phyloP scores from a whole-genome alignment of 768 basidiomycete species.

The Russula emetica region DNA sequence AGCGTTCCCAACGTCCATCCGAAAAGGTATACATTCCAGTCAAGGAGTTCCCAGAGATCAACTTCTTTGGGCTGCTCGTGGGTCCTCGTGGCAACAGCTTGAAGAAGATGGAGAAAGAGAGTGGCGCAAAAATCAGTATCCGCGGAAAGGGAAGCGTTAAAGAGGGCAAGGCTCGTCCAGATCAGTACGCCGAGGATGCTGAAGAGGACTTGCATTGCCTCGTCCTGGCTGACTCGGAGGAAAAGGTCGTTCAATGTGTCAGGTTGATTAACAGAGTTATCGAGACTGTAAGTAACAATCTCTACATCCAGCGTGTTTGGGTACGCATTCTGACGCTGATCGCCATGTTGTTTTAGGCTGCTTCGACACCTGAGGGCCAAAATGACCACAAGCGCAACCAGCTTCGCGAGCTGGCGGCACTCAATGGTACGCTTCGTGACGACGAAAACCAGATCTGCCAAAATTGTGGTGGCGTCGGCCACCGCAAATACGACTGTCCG shows the following conservation, averaged over 20 bases:
- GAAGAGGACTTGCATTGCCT: conserved; percentile 99
- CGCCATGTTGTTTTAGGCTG: conserved; percentile 56
- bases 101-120: conserved; percentile 99
- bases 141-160: conserved; percentile 98
- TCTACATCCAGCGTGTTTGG: neutral
- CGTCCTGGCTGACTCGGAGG: conserved; percentile 86
- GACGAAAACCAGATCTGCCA: conserved; percentile 99
- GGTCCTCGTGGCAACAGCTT: conserved; percentile 98
- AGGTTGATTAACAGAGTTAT: conserved; percentile 96
- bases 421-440: conserved; percentile 98
- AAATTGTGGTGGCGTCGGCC: conserved; percentile 90
- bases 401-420: conserved; percentile 91
- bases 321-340: conserved; percentile 9
- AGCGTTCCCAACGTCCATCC: conserved; percentile 86
- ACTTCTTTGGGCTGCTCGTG: conserved; percentile 97
- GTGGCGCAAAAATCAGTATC: conserved; percentile 97
- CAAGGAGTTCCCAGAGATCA: conserved; percentile 99
- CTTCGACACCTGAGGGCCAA: conserved; percentile 97
- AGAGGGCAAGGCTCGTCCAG: conserved; percentile 95
- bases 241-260: conserved; percentile 88
- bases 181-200: conserved; percentile 92
- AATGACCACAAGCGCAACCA: conserved; percentile 99
- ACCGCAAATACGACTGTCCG: conserved; percentile 98
- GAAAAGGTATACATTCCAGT: conserved; percentile 99
- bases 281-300: conserved; percentile 72